A percentile compares a stretch with the other conserved stretches of the same genome.
These are phyloP conservation scores for Cornus suecica DNA, from an alignment of 148 eudicot species.

Conservation along the genomic window DNA sequence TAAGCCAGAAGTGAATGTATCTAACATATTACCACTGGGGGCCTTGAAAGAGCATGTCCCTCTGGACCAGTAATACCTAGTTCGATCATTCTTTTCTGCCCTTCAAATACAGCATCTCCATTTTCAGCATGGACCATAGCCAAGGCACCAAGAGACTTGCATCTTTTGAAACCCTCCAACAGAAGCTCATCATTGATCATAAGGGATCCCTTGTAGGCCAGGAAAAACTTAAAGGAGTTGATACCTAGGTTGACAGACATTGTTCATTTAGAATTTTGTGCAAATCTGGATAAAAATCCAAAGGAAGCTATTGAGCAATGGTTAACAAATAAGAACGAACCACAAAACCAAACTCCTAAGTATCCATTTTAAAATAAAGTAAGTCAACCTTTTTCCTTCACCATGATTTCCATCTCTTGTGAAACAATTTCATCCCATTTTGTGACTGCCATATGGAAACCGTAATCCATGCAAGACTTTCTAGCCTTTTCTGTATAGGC, in stretches of 20 bases:
- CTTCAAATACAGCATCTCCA: conserved; percentile 98
- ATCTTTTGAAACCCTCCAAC: conserved; percentile 82
- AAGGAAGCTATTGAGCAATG: background rate
- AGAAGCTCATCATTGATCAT: conserved; percentile 88
- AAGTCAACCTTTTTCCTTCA: conserved; percentile 73
- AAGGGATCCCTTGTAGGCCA: conserved; percentile 89
- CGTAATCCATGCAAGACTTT: conserved; percentile 89
- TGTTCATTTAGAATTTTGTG: background rate
- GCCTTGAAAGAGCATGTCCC: conserved; percentile 98
- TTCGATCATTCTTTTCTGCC: conserved; percentile 94
- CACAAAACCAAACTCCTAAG: background rate
- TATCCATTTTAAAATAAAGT: background rate
- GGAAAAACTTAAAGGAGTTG: conserved; percentile 96
- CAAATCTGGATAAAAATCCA: background rate
- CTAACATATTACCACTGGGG: conserved; percentile 58
- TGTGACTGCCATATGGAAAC: conserved; percentile 95
- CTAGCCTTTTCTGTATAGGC: conserved; percentile 63
- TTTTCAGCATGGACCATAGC: conserved; percentile 99
- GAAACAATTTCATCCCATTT: conserved; percentile 91
- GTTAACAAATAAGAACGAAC: conserved; percentile 1
- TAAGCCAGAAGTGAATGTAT: background rate
- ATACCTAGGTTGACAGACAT: conserved; percentile 48
- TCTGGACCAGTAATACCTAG: conserved; percentile 99
- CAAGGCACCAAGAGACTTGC: conserved; percentile 95
- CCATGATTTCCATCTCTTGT: conserved; percentile 91